Evolutionary conservation across 208 protist species (phyloP).

Genomic region (Trypanosomatidae sp.): DNA sequence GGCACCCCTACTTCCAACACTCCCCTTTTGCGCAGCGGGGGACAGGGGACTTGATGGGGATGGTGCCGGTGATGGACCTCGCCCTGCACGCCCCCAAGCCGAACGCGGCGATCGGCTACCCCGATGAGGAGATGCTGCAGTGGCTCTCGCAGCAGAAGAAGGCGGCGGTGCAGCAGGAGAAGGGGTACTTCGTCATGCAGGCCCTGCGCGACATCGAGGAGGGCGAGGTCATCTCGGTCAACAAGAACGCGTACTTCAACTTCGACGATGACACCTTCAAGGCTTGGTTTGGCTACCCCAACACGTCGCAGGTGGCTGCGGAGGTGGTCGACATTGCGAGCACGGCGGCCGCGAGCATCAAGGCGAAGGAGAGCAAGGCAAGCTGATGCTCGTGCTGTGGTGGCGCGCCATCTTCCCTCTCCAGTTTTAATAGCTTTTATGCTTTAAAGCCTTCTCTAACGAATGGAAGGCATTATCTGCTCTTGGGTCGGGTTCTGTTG

Average conservation of each 20-base stretch:
- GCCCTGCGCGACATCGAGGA: slow-evolving; percentile 76
- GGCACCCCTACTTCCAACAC: slow-evolving; percentile 76
- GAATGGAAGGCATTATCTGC: too few species aligned
- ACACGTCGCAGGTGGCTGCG: slow-evolving; percentile 49
- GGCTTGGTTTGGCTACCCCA: slow-evolving; percentile 86
- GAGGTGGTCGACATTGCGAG: slow-evolving; percentile 9
- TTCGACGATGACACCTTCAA: slow-evolving; percentile 88
- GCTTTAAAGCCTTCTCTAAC: too few species aligned
- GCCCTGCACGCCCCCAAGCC: slow-evolving; percentile 76
- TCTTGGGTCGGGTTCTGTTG: too few species aligned
- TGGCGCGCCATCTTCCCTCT: too few species aligned
- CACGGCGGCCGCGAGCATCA: too few species aligned
- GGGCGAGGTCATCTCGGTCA: slow-evolving; percentile 72
- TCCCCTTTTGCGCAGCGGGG: slow-evolving; percentile 50
- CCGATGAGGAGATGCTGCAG: slow-evolving; percentile 84
- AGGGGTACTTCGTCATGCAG: slow-evolving; percentile 88
- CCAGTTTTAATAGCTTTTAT: too few species aligned
- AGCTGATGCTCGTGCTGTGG: too few species aligned
- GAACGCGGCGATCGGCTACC: slow-evolving; percentile 83
- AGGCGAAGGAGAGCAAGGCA: too few species aligned
- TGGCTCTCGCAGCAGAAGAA: slow-evolving; percentile 81
- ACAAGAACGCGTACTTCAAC: slow-evolving; percentile 89
- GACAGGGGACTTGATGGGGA: slow-evolving; percentile 70
- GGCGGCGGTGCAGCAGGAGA: slow-evolving; percentile 42
- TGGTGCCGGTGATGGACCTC: slow-evolving; percentile 85